Evolutionary conservation across 805 yeast genomes (phyloP).

Genomic region (Alloascoidea africana): DNA sequence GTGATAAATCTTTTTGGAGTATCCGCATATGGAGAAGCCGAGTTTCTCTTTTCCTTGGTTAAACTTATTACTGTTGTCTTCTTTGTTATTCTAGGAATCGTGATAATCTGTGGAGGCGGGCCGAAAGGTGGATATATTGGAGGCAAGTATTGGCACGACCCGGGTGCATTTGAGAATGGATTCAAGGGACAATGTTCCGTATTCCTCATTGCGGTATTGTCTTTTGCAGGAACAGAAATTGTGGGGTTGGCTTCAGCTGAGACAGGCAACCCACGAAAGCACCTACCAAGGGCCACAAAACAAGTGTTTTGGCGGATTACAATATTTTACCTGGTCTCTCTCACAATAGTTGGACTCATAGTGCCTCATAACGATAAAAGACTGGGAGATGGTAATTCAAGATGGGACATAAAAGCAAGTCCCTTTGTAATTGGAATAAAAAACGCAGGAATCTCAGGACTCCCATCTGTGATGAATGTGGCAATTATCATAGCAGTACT

Average conservation of each 20-base stretch:
- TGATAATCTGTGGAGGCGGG: constrained; percentile 81
- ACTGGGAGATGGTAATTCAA: constrained; percentile 47
- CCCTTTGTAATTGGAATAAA: constrained; percentile 78
- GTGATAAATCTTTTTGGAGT: constrained; percentile 62
- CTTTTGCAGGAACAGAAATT: constrained; percentile 46
- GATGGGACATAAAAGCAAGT: constrained; percentile 63
- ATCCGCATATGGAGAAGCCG: constrained; percentile 63
- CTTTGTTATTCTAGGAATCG: constrained; percentile 54
- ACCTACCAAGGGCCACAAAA: constrained; percentile 45
- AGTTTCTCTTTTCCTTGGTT: constrained; percentile 64
- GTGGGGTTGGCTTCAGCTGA: constrained; percentile 48
- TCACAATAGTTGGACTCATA: constrained; percentile 34
- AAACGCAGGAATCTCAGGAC: constrained; percentile 41
- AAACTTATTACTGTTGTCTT: constrained; percentile 64
- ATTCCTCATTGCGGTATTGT: constrained; percentile 44
- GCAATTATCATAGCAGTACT: constrained; percentile 45
- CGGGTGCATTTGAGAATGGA: constrained; percentile 33
- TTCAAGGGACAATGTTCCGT: constrained; percentile 43
- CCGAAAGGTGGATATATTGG: constrained; percentile 50
- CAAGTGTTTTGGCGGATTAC: constrained; percentile 54
- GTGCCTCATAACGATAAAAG: constrained; percentile 47
- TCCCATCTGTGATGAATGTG: constrained; percentile 51
- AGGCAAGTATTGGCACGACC: constrained; percentile 37
- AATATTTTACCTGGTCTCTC: constrained; percentile 35
- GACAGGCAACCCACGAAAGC: constrained; percentile 34